A percentile compares a stretch with the other conserved stretches of the same genome.
phyloP scores from a whole-genome alignment of 176 grass and related monocot genomes.

The Chloris gayana region DNA sequence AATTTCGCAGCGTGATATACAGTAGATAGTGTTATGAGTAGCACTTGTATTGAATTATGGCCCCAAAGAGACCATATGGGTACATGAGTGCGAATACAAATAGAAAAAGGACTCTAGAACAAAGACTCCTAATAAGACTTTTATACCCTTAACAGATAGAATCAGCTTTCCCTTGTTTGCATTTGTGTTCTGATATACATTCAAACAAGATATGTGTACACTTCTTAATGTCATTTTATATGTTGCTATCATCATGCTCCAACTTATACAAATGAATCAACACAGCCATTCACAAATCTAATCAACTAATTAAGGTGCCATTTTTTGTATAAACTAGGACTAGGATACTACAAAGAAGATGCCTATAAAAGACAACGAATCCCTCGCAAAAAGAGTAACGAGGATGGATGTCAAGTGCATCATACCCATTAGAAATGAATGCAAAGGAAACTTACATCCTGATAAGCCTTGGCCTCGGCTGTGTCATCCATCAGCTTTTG shows the following conservation, averaged over 20 bases:
- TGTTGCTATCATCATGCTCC: not conserved
- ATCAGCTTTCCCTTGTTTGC: constrained; percentile 2
- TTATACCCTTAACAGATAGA: too few relatives aligned
- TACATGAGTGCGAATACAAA: too few relatives aligned
- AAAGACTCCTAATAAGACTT: too few relatives aligned
- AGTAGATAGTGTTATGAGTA: too few relatives aligned
- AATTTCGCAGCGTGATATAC: not conserved
- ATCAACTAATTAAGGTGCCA: not conserved
- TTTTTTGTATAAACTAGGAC: constrained; percentile 11
- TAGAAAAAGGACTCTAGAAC: too few relatives aligned
- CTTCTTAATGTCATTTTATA: constrained; percentile 7
- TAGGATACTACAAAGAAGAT: not conserved
- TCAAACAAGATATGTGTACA: constrained; percentile 9
- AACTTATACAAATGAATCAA: constrained; percentile 19
- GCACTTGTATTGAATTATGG: too few relatives aligned
- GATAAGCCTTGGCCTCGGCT: constrained; percentile 94
- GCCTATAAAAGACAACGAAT: not conserved
- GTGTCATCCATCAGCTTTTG: constrained; percentile 99
- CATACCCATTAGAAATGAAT: constrained; percentile 14
- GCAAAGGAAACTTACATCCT: constrained; percentile 69
- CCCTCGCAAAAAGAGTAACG: not conserved
- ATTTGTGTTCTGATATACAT: not conserved
- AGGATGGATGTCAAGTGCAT: constrained; percentile 20
- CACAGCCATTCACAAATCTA: not conserved
- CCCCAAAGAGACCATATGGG: too few relatives aligned